Evolutionary conservation across 129 eudicot genomes (phyloP).

Genomic region (Glebionis coronaria): DNA sequence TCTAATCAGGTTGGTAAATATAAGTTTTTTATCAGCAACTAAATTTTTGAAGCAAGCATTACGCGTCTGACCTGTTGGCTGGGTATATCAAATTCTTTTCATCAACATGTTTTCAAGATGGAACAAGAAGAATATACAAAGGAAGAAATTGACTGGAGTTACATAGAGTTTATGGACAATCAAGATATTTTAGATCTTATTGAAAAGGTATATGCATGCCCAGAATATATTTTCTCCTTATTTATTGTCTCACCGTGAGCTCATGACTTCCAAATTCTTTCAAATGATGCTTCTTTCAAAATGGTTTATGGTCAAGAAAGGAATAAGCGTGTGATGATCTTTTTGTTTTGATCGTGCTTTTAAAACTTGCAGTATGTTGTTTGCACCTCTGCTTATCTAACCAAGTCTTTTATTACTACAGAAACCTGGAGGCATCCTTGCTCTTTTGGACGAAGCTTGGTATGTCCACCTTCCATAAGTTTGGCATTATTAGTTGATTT

Average conservation of each 20-base stretch:
- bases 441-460: conserved; percentile 98
- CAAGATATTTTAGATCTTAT: conserved; percentile 96
- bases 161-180: conserved; percentile 90
- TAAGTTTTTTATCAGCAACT: conserved; percentile 4
- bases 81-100: conserved; percentile 28
- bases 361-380: conserved; percentile 3
- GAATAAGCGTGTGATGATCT: neutral
- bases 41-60: conserved; percentile 24
- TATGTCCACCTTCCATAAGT: conserved; percentile 32
- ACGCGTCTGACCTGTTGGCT: conserved; percentile 22
- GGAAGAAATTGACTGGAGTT: conserved; percentile 97
- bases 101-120: conserved; percentile 98
- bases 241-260: neutral
- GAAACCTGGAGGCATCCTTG: conserved; percentile 97
- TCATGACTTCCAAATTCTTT: neutral
- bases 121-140: conserved; percentile 97
- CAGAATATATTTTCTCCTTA: neutral
- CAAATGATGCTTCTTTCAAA: no score
- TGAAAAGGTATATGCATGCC: conserved; percentile 59
- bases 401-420: conserved; percentile 29
- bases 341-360: conserved; percentile 2
- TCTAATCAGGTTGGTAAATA: conserved; percentile 76
- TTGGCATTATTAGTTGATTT: neutral
- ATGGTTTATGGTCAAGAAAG: neutral
- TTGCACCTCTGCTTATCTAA: conserved; percentile 24